These are phyloP conservation scores for Ceriops decandra DNA, from an alignment of 345 rosid genomes.

Conservation along the genomic window DNA sequence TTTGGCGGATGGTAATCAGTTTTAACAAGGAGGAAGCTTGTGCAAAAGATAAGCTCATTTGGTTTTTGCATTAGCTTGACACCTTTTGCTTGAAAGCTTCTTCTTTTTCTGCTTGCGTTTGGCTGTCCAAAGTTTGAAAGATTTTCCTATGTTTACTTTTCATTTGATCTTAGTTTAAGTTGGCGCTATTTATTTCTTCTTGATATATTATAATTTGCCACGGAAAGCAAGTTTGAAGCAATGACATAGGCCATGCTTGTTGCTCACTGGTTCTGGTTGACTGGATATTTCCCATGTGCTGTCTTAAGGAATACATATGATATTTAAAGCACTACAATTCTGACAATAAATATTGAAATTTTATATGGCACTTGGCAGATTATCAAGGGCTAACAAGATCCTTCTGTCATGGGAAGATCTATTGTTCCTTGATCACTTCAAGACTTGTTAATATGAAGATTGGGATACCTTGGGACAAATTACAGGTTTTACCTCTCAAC, in stretches of 20 bases:
- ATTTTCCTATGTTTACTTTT: background rate
- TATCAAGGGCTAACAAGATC: slow-evolving; percentile 93
- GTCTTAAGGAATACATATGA: background rate
- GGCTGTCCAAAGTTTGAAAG: background rate
- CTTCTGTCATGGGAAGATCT: slow-evolving; percentile 82
- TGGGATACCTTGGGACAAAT: slow-evolving; percentile 80
- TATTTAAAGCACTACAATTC: background rate
- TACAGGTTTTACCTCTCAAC: slow-evolving; percentile 67
- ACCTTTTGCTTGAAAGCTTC: background rate
- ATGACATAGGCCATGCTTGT: background rate
- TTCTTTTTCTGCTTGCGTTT: background rate
- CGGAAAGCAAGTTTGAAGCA: too few relatives aligned
- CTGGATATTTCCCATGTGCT: background rate
- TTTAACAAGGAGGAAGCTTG: background rate
- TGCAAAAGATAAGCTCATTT: too few relatives aligned
- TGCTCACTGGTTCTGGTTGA: background rate
- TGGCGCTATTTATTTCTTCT: background rate
- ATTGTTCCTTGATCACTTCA: slow-evolving; percentile 83
- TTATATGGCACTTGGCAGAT: slow-evolving; percentile 42
- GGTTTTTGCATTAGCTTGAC: background rate
- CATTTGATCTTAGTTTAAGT: background rate
- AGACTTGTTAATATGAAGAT: slow-evolving; percentile 79
- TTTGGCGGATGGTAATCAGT: background rate
- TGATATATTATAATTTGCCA: background rate
- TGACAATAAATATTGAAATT: background rate